These are phyloP conservation scores for Yamadazyma pseudoaaseri DNA, from an alignment of 1,139 yeast species.

Conservation along the genomic window DNA sequence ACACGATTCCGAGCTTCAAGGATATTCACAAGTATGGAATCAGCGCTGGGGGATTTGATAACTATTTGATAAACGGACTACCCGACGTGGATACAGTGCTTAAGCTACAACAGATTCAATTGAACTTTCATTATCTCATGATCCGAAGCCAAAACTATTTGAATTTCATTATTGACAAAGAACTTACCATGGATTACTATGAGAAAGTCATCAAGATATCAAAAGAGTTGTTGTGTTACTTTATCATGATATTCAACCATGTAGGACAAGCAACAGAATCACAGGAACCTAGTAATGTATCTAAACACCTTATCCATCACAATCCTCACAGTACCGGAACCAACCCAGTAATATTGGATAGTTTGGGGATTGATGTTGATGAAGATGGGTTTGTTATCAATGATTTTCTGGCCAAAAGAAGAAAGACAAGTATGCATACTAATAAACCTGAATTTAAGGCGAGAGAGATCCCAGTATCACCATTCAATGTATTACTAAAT, in stretches of 20 bases:
- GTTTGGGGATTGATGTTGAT: conserved; percentile 37
- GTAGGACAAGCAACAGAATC: conserved; percentile 16
- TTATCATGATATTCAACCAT: conserved; percentile 38
- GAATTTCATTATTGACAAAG: conserved; percentile 47
- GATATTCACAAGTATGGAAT: conserved; percentile 20
- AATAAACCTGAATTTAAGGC: conserved; percentile 13
- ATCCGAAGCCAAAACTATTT: conserved; percentile 46
- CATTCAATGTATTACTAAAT: conserved; percentile 44
- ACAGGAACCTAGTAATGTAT: conserved; percentile 3
- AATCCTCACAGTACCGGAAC: conserved; percentile 21
- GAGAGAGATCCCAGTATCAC: conserved; percentile 38
- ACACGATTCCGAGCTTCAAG: conserved; percentile 20
- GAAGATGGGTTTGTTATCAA: conserved; percentile 50
- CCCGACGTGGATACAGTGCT: conserved; percentile 44
- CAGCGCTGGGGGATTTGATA: conserved; percentile 29
- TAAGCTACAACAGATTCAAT: conserved; percentile 42
- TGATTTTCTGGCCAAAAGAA: conserved; percentile 44
- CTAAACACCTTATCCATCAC: conserved; percentile 17
- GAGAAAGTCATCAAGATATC: conserved; percentile 37
- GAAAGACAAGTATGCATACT: conserved; percentile 18
- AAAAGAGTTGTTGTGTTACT: conserved; percentile 40
- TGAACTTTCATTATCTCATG: conserved; percentile 44
- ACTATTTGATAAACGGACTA: conserved; percentile 32
- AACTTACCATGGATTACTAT: conserved; percentile 37
- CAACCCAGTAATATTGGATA: conserved; percentile 29